phyloP scores from a whole-genome alignment of 192 early-diverging fungal species.

The Chytriomyces hyalinus region DNA sequence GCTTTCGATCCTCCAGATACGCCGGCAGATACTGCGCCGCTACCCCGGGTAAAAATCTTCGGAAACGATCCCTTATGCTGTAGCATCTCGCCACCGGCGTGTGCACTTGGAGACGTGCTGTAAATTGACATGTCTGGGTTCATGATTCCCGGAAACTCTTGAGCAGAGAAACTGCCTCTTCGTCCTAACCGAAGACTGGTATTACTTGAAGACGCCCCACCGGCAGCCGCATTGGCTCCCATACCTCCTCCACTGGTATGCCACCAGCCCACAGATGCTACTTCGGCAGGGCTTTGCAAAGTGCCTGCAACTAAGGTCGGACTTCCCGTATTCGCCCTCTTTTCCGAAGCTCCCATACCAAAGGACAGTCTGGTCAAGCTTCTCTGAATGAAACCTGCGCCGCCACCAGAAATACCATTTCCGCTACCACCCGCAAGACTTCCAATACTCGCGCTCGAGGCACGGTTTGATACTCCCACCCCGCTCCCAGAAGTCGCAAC shows the following conservation, averaged over 20 bases:
- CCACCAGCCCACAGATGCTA: not conserved
- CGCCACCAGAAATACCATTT: not conserved
- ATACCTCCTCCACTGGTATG: not conserved
- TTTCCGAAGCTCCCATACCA: conserved; percentile 6
- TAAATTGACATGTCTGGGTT: not conserved
- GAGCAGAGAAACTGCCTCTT: not conserved
- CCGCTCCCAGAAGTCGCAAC: conserved; percentile 17
- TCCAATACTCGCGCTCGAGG: conserved; percentile 20
- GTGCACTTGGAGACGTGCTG: not conserved
- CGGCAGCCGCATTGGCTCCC: not conserved
- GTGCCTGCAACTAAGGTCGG: conserved; percentile 3
- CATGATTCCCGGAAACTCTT: conserved; percentile 7
- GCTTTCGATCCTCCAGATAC: not conserved
- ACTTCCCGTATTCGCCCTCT: not conserved
- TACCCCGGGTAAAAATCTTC: not conserved
- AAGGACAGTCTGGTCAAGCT: conserved; percentile 27
- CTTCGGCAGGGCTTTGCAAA: not conserved
- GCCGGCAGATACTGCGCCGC: not conserved
- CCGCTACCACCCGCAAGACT: not conserved
- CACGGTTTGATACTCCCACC: conserved; percentile 11
- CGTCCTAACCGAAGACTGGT: not conserved
- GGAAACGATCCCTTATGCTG: conserved; percentile 5
- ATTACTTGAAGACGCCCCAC: not conserved
- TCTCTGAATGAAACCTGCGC: conserved; percentile 15
- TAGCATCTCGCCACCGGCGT: no score